A percentile compares a stretch with the other conserved stretches of the same genome.
These are phyloP conservation scores for Epichloe uncinata DNA, from an alignment of 2,329 filamentous ascomycete species.

Conservation along the genomic window DNA sequence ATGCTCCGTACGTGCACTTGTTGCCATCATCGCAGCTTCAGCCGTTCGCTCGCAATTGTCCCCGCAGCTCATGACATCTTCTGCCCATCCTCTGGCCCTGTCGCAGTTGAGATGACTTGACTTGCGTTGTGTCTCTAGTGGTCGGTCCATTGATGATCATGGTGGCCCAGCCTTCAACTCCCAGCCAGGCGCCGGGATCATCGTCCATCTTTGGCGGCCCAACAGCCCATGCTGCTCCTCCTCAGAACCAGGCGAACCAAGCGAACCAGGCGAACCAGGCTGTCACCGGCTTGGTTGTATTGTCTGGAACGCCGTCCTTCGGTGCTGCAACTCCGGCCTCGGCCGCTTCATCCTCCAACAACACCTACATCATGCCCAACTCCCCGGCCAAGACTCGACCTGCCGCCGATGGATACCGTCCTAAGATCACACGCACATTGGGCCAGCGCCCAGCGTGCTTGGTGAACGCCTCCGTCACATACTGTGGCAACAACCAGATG, in stretches of 20 bases:
- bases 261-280: conserved; percentile 14
- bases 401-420: conserved; percentile 63
- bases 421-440: conserved; percentile 65
- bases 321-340: conserved; percentile 12
- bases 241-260: conserved; percentile 15
- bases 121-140: neutral
- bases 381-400: conserved; percentile 58
- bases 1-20: neutral
- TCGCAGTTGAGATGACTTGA: conserved; percentile 6
- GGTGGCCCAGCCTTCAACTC: conserved; percentile 33
- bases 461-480: conserved; percentile 97
- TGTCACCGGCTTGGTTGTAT: conserved; percentile 14
- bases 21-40: conserved; percentile 1
- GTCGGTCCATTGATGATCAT: conserved; percentile 11
- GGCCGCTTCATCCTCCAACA: conserved; percentile 40
- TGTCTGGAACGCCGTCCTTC: conserved; percentile 13
- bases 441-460: conserved; percentile 82
- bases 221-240: conserved; percentile 15
- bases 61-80: neutral
- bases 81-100: neutral
- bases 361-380: conserved; percentile 85
- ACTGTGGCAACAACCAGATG: conserved; percentile 93
- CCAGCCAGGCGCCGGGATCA: conserved; percentile 23
- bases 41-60: neutral
- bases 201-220: conserved; percentile 34